Evolutionary conservation across 2,329 filamentous ascomycete species (phyloP).

Genomic region (Elsinoe australis): DNA sequence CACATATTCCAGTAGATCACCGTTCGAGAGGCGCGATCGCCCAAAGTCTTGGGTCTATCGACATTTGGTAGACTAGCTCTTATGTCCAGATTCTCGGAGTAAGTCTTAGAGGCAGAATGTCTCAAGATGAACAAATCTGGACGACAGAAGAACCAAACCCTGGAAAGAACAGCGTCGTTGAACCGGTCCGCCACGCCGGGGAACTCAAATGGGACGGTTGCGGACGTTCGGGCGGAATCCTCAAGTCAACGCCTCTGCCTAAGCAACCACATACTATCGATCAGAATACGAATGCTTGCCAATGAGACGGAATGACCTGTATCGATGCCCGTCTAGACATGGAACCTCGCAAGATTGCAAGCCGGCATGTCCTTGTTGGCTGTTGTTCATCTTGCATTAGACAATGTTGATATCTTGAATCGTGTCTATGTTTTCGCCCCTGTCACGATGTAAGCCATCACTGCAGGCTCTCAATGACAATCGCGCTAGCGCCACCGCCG

Average conservation of each 20-base stretch:
- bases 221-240: background rate
- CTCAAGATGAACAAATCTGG: background rate
- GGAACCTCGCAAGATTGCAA: no score
- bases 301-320: no score
- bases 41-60: no score
- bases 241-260: conserved; percentile 1
- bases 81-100: no score
- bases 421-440: background rate
- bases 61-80: no score
- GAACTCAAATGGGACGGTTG: conserved; percentile 1
- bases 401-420: background rate
- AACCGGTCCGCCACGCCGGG: background rate
- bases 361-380: no score
- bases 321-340: conserved; percentile 3
- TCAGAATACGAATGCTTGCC: no score
- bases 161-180: conserved; percentile 4
- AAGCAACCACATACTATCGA: conserved; percentile 3
- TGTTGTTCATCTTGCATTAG: no score
- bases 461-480: conserved; percentile 65
- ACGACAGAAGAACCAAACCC: background rate
- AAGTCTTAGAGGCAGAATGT: no score
- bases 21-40: no score
- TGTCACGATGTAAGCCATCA: no score
- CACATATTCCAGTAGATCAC: no score
- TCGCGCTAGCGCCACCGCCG: conserved; percentile 85